Evolutionary conservation across 768 basidiomycete species (phyloP).

Genomic region (Rhizopogon vesiculosus): DNA sequence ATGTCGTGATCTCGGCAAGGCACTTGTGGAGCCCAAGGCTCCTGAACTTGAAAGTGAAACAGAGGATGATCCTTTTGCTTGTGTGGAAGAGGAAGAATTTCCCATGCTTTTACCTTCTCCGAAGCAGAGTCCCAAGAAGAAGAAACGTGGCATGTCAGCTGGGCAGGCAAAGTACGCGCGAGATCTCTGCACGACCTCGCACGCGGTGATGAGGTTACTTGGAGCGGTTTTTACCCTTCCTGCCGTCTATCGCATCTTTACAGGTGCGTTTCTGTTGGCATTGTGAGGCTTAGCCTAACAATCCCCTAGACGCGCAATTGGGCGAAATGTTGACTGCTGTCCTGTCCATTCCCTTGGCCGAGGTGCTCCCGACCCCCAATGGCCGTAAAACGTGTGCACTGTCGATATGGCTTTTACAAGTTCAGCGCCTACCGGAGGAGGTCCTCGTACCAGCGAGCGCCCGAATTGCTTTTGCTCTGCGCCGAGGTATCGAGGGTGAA

Average conservation of each 20-base stretch:
- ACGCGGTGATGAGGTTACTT: constrained; percentile 66
- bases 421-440: constrained; percentile 58
- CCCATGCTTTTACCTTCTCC: constrained; percentile 57
- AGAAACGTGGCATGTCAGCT: constrained; percentile 66
- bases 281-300: constrained; percentile 5
- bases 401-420: constrained; percentile 69
- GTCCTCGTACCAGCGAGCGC: constrained; percentile 60
- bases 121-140: constrained; percentile 57
- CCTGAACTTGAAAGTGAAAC: constrained; percentile 18
- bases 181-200: constrained; percentile 70
- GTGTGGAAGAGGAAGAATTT: constrained; percentile 21
- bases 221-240: constrained; percentile 56
- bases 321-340: constrained; percentile 55
- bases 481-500: constrained; percentile 77
- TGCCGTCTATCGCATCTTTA: constrained; percentile 55
- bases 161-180: constrained; percentile 77
- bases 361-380: constrained; percentile 72
- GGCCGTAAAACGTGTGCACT: constrained; percentile 83
- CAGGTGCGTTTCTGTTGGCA: constrained; percentile 37
- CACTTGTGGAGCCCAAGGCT: constrained; percentile 51
- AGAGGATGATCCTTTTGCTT: constrained; percentile 4
- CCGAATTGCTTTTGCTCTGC: constrained; percentile 65
- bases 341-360: constrained; percentile 68
- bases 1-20: constrained; percentile 65
- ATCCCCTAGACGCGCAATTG: constrained; percentile 50